A percentile compares a stretch with the other conserved stretches of the same genome.
Evolutionary conservation across 2,329 filamentous ascomycete species (phyloP).

Genomic region (Periconia macrospinosa): DNA sequence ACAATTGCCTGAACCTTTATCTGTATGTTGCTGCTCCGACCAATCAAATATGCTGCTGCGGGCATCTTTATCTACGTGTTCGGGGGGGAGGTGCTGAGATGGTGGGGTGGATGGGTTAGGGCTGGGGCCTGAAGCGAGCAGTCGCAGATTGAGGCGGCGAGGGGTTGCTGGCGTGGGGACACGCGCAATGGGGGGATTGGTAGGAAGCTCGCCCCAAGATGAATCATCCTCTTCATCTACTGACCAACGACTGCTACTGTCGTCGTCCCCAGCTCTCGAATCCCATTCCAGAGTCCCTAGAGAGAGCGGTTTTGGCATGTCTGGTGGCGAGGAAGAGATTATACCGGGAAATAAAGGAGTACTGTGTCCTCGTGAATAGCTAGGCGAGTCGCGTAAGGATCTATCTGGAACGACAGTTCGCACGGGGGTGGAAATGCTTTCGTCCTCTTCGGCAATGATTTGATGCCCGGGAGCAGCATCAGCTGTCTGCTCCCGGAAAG

Average conservation of each 20-base stretch:
- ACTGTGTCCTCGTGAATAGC: conserved; percentile 26
- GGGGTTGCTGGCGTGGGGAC: conserved; percentile 34
- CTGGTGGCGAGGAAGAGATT: conserved; percentile 50
- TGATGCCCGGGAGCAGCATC: conserved; percentile 41
- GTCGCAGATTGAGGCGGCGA: conserved; percentile 35
- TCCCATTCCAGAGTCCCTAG: conserved; percentile 47
- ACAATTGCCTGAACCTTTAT: conserved; percentile 62
- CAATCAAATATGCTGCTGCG: conserved; percentile 77
- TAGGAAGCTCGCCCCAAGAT: conserved; percentile 43
- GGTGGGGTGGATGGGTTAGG: conserved; percentile 43
- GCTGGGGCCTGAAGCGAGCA: conserved; percentile 32
- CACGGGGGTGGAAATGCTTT: conserved; percentile 52
- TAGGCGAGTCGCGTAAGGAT: conserved; percentile 41
- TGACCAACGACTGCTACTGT: conserved; percentile 46
- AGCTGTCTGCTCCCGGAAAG: conserved; percentile 43
- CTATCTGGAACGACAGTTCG: conserved; percentile 45
- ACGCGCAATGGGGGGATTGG: conserved; percentile 32
- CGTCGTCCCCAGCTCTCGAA: conserved; percentile 40
- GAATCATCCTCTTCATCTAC: conserved; percentile 43
- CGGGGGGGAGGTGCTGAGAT: conserved; percentile 35
- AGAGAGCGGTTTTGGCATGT: conserved; percentile 46
- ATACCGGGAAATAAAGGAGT: conserved; percentile 43
- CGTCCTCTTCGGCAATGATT: conserved; percentile 55
- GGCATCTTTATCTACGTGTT: conserved; percentile 45
- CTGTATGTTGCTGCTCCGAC: conserved; percentile 67